phyloP scores from a whole-genome alignment of 2,329 filamentous ascomycete species.

The Botrytis sinoallii region DNA sequence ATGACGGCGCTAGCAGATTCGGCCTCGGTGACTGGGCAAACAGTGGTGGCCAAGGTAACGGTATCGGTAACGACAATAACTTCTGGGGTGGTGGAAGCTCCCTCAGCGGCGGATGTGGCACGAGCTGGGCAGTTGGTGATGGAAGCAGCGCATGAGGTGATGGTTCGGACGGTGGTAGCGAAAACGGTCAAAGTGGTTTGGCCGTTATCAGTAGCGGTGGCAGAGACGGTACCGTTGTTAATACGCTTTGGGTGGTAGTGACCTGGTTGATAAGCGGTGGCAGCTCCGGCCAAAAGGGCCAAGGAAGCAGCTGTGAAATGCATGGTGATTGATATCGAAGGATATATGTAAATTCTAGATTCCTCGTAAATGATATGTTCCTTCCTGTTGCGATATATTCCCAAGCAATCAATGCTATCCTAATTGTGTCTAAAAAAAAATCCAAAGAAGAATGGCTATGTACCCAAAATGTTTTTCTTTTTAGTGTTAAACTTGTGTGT shows the following conservation, averaged over 20 bases:
- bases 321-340: conserved; percentile 30
- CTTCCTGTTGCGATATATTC: conserved; percentile 20
- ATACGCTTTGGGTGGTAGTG: conserved; percentile 35
- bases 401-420: conserved; percentile 33
- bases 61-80: conserved; percentile 40
- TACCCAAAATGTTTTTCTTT: background rate
- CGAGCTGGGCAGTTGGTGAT: conserved; percentile 42
- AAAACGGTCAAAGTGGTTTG: conserved; percentile 43
- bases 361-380: conserved; percentile 18
- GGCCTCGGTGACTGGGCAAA: conserved; percentile 47
- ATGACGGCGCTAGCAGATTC: conserved; percentile 40
- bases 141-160: conserved; percentile 41
- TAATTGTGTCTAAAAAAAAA: conserved; percentile 6
- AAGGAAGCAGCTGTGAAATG: conserved; percentile 34
- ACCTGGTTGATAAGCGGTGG: conserved; percentile 29
- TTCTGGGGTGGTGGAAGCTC: conserved; percentile 36
- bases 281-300: conserved; percentile 38
- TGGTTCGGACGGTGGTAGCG: conserved; percentile 39
- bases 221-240: conserved; percentile 24
- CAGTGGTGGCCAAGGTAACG: conserved; percentile 46
- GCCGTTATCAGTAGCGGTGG: conserved; percentile 18
- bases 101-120: conserved; percentile 36
- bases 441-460: conserved; percentile 8
- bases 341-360: conserved; percentile 17
- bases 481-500: background rate